Percentiles rank a stretch among this genome's conserved stretches.
Evolutionary conservation across 177 flowering plant genomes (phyloP).

Genomic region (Tripterygium wilfordii): DNA sequence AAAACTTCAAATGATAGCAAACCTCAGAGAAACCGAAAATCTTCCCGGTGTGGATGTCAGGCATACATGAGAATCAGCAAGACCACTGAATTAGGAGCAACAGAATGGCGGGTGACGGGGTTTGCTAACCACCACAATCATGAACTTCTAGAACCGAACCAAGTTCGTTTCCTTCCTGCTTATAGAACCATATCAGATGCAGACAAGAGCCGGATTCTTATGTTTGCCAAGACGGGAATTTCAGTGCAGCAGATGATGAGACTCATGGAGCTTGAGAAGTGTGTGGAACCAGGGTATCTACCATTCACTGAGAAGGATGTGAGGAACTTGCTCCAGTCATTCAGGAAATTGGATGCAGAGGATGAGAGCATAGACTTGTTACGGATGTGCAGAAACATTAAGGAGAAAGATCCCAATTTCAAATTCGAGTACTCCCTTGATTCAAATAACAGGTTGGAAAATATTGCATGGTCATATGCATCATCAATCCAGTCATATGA

Average conservation of each 20-base stretch:
- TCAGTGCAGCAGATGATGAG: conserved; percentile 97
- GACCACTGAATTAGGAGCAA: conserved; percentile 50
- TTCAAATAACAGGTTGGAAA: conserved; percentile 58
- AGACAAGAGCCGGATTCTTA: conserved; percentile 70
- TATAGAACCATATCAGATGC: conserved; percentile 79
- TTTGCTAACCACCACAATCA: conserved; percentile 88
- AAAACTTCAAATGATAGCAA: conserved; percentile 62
- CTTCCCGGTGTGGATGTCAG: conserved; percentile 91
- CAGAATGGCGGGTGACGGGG: conserved; percentile 91
- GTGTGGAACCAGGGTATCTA: conserved; percentile 84
- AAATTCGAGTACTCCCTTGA: conserved; percentile 67
- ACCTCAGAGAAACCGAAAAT: conserved; percentile 79
- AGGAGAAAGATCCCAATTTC: conserved; percentile 77
- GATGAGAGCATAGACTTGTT: conserved; percentile 78
- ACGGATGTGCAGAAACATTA: conserved; percentile 82
- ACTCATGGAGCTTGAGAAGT: conserved; percentile 93
- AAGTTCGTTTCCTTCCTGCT: conserved; percentile 91
- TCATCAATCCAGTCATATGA: conserved; percentile 76
- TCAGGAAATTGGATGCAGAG: conserved; percentile 68
- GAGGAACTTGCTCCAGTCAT: conserved; percentile 72
- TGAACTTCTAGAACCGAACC: conserved; percentile 74
- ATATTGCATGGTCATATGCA: conserved; percentile 92
- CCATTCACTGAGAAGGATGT: conserved; percentile 94
- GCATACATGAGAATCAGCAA: conserved; percentile 85
- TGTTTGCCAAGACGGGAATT: conserved; percentile 91